These are phyloP conservation scores for Bauhinia variegata DNA, from an alignment of 306 rosid species.

Conservation along the genomic window DNA sequence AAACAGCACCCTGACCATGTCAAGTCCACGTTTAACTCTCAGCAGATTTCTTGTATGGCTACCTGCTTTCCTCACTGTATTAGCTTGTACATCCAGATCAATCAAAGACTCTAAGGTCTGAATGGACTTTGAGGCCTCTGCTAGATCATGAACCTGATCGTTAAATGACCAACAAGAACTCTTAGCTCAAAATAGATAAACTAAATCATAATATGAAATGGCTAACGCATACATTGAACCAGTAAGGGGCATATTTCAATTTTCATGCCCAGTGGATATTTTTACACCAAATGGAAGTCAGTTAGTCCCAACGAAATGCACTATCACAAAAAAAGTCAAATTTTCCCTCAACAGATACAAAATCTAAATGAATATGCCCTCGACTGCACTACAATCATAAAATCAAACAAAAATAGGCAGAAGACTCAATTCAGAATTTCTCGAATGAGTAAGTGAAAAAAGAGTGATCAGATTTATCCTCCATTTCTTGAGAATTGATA, in stretches of 20 bases:
- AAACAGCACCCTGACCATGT: conserved; percentile 86
- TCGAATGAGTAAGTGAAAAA: too few relatives aligned
- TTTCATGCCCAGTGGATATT: too few relatives aligned
- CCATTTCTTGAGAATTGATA: not conserved
- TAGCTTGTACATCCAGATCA: conserved; percentile 64
- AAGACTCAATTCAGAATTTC: too few relatives aligned
- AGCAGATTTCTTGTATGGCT: conserved; percentile 89
- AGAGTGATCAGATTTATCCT: not conserved
- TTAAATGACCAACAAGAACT: conserved; percentile 22
- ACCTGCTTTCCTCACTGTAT: conserved; percentile 62
- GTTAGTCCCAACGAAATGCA: too few relatives aligned
- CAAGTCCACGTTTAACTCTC: conserved; percentile 89
- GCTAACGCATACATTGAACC: not conserved
- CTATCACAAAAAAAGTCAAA: too few relatives aligned
- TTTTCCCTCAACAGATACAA: too few relatives aligned
- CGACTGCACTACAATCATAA: too few relatives aligned
- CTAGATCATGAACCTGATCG: conserved; percentile 84
- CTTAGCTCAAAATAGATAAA: not conserved
- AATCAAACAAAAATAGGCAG: too few relatives aligned
- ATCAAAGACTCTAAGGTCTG: conserved; percentile 60
- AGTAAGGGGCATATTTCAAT: not conserved
- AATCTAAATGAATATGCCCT: too few relatives aligned
- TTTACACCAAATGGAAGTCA: too few relatives aligned
- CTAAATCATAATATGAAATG: not conserved
- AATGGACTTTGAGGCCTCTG: conserved; percentile 74